Evolutionary conservation across 208 protist species (phyloP).

Genomic region (Trypanosoma brucei): DNA sequence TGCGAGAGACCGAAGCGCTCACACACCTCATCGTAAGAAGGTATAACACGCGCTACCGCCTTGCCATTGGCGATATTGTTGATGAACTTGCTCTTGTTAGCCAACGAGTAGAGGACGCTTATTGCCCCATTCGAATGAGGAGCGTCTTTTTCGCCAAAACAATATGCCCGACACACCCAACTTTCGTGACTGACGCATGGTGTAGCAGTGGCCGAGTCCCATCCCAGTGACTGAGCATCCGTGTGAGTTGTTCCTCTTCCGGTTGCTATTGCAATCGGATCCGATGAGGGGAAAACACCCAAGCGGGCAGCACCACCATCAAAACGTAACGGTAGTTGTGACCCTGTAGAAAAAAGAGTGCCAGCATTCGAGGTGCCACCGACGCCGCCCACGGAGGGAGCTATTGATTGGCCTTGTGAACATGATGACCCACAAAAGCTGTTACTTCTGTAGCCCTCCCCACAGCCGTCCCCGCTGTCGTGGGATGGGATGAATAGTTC

Average conservation of each 20-base stretch:
- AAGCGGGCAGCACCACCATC: neutral
- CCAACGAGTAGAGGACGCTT: constrained; percentile 71
- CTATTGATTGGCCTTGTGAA: neutral
- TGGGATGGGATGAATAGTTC: constrained; percentile 12
- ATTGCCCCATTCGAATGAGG: constrained; percentile 68
- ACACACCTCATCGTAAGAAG: constrained; percentile 51
- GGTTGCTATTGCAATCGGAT: neutral
- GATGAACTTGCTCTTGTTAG: constrained; percentile 52
- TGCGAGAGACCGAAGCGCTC: constrained; percentile 77
- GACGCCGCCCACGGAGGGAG: too few species aligned
- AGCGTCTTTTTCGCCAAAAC: constrained; percentile 63
- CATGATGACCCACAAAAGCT: neutral
- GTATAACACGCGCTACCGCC: constrained; percentile 48
- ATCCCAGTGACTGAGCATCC: neutral
- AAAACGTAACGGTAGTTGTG: neutral
- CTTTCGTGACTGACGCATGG: constrained; percentile 25
- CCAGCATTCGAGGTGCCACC: neutral
- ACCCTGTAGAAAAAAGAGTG: neutral
- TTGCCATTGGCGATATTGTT: constrained; percentile 76
- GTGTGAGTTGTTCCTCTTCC: neutral
- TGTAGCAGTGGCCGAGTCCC: neutral
- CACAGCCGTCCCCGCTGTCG: neutral
- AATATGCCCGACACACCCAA: constrained; percentile 82
- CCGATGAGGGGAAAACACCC: neutral
- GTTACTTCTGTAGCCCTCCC: neutral